Percentiles rank a stretch among this genome's conserved stretches.
Conservation (phyloP, 441 rosid species). For the California macrophylla region DNA sequence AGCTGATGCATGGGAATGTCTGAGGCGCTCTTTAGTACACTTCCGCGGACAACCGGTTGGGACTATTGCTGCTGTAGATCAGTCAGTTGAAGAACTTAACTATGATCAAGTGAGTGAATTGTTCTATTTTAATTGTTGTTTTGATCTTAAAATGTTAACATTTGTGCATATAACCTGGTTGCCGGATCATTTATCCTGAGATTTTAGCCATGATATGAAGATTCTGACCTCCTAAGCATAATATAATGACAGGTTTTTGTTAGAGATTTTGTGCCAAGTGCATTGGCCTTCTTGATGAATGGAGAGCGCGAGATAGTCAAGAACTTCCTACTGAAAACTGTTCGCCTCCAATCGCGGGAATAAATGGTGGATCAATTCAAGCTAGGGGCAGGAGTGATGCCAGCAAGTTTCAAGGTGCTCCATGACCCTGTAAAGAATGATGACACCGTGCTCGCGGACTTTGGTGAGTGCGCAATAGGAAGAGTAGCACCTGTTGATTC, state of each 20-base stretch:
- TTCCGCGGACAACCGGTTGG: constrained; percentile 86
- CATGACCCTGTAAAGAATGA: constrained; percentile 67
- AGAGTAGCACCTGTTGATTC: constrained; percentile 95
- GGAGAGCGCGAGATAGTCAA: constrained; percentile 78
- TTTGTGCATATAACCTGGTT: too few species aligned
- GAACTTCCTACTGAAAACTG: constrained; percentile 75
- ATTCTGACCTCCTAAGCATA: background rate
- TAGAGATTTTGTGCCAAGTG: constrained; percentile 93
- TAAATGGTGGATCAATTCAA: constrained; percentile 86
- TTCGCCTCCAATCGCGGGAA: constrained; percentile 87
- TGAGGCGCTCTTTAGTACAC: constrained; percentile 49
- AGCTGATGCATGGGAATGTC: constrained; percentile 72
- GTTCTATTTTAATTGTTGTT: background rate
- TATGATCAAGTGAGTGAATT: constrained; percentile 63
- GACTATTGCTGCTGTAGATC: constrained; percentile 75
- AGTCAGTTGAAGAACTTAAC: constrained; percentile 65
- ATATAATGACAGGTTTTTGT: constrained; percentile 59
- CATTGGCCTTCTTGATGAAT: constrained; percentile 75
- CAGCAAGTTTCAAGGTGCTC: constrained; percentile 83
- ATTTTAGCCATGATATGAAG: too few species aligned
- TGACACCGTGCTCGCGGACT: constrained; percentile 78
- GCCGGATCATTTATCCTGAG: too few species aligned
- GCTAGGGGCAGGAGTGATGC: constrained; percentile 95
- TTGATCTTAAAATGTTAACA: too few species aligned
- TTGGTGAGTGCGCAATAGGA: constrained; percentile 91